These are phyloP conservation scores for Chlamydomonas incerta DNA, from an alignment of 139 green algal species.

Conservation along the genomic window DNA sequence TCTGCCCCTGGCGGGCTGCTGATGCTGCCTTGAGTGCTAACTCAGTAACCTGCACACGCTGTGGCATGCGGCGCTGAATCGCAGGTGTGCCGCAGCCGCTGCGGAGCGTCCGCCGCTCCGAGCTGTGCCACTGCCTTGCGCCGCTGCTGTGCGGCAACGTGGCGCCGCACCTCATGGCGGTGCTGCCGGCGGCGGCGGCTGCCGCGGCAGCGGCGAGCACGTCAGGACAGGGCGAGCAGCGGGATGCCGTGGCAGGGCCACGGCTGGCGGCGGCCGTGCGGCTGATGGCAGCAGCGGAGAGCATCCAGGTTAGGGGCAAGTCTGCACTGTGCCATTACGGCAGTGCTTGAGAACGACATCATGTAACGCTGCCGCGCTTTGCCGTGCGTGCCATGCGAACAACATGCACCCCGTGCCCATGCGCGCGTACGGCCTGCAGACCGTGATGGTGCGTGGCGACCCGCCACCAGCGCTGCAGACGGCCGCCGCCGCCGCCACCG, in stretches of 20 bases:
- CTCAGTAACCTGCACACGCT: too few species aligned
- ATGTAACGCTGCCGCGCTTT: too few species aligned
- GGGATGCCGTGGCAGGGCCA: too few species aligned
- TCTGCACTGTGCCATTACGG: too few species aligned
- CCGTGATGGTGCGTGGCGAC: not conserved
- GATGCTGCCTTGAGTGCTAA: too few species aligned
- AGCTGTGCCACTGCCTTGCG: constrained; percentile 12
- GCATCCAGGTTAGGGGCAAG: constrained; percentile 1
- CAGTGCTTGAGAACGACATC: too few species aligned
- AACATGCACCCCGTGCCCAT: too few species aligned
- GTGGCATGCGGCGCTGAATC: too few species aligned
- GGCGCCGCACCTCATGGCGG: constrained; percentile 22
- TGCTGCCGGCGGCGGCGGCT: not conserved
- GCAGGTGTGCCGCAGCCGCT: not conserved
- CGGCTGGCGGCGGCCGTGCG: not conserved
- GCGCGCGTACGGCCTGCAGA: not conserved
- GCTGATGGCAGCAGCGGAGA: constrained; percentile 9
- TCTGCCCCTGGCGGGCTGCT: too few species aligned
- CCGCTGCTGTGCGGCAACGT: constrained; percentile 29
- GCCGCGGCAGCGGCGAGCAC: not conserved
- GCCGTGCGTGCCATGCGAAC: too few species aligned
- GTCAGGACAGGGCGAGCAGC: not conserved
- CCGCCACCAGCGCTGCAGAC: not conserved
- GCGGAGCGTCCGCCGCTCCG: not conserved
- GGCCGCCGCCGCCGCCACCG: too few species aligned